Base-by-base conservation (phyloP, 768 basidiomycete species). In the Multifurca ochricompacta region DNA sequence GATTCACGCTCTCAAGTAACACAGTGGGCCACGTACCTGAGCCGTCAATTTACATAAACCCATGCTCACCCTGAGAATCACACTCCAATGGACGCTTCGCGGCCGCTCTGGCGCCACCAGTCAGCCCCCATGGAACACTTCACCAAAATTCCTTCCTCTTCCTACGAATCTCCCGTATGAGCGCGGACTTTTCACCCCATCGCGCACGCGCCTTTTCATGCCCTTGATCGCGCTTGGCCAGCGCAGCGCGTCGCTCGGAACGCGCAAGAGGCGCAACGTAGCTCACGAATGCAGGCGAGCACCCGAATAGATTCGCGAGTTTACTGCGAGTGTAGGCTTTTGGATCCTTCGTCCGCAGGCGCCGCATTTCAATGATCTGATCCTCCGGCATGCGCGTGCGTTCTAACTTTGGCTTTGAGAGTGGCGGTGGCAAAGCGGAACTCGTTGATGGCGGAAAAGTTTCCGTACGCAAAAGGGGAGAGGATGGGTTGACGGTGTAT, bases 81-180 rank as follows among this genome's bases (percentile, higher is more conserved):
- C 44, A 37, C 31, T 9, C 49, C 51, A 48, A 30, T 21, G n/a
- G n/a, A n/a, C n/a, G n/a, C n/a, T n/a, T n/a, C 4, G 19, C 19
- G 25, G 21, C 16, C 35, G 34, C 30, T n/a, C 14, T 16, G 50
- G 10, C 6, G 50, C n/a, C n/a, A n/a, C n/a, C n/a, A n/a, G n/a
- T n/a, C n/a, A n/a, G 14, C 25, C 25, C 42, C 56, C 42, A 28
- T 55, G n/a, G 21, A 25, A 34, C 18, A 35, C n/a, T 39, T 63
- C 74, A 91, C 89, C 89, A 91, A 64, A 83, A 75, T 65, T 81
- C 77, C 60, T 78, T 79, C 59, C 87, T 76, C 68, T 83, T 87
- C 64, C 73, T 73, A 61, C 76, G 70, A 46, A 90, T 80, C n/a
- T 82, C 83, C 66, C 73, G 74, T 4, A 78, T 72, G 51, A 83